Percentiles rank a stretch among this genome's conserved stretches.
phyloP scores from a whole-genome alignment of 179 eudicot species.

The Spergularia azorica region DNA sequence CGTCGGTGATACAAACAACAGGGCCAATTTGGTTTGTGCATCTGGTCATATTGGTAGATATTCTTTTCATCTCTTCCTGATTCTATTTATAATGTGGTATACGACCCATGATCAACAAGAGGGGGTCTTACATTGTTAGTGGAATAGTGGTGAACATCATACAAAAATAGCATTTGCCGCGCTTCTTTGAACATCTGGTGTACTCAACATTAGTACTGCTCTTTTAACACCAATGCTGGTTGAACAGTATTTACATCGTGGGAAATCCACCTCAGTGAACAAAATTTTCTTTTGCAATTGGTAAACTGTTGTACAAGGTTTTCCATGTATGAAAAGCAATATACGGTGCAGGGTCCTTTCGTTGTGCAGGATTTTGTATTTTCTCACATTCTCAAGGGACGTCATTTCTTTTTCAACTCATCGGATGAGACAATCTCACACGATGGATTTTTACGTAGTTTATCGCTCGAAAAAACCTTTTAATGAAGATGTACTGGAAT shows the following conservation, averaged over 20 bases:
- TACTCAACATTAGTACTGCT: neutral
- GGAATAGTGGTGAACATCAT: neutral
- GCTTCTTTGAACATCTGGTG: neutral
- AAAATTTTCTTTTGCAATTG: no score
- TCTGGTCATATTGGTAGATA: neutral
- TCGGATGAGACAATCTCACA: no score
- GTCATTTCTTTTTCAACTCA: no score
- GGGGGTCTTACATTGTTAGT: neutral
- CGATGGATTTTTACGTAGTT: no score
- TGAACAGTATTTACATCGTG: neutral
- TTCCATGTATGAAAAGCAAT: no score
- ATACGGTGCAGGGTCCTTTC: no score
- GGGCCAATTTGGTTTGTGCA: conserved; percentile 10
- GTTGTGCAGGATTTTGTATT: no score
- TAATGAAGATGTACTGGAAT: no score
- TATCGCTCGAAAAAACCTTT: no score
- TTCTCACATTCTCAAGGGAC: no score
- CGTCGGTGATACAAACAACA: neutral
- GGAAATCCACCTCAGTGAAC: neutral
- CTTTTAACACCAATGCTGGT: neutral
- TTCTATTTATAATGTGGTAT: conserved; percentile 9
- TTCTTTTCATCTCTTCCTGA: neutral
- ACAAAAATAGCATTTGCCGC: neutral
- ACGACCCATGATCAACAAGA: neutral
- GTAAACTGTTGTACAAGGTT: no score